Conservation (phyloP, 208 protist species). For the Wallacemonas rigidus region DNA sequence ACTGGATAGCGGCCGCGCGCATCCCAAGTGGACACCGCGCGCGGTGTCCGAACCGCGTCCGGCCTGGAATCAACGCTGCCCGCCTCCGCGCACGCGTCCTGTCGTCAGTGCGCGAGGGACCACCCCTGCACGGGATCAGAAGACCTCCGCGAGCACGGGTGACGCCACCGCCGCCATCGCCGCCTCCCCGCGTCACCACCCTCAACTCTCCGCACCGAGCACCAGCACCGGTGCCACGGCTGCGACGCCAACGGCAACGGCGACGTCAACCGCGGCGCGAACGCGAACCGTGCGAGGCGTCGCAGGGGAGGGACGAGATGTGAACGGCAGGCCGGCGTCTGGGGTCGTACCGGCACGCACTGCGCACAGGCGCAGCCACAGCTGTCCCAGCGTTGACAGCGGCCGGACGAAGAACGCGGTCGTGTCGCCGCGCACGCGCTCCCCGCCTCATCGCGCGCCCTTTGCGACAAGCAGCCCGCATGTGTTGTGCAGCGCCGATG, state of each 20-base stretch:
- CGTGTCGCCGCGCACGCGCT: too few relatives aligned
- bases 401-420: too few relatives aligned
- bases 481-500: background rate
- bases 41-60: slow-evolving; percentile 32
- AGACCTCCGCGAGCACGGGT: too few relatives aligned
- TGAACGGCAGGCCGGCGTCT: too few relatives aligned
- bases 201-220: background rate
- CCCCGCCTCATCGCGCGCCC: too few relatives aligned
- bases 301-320: too few relatives aligned
- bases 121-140: background rate
- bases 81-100: slow-evolving; percentile 45
- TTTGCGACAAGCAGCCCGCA: too few relatives aligned
- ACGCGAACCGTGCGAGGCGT: too few relatives aligned
- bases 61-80: slow-evolving; percentile 68
- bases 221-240: background rate
- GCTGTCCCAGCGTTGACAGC: too few relatives aligned
- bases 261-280: too few relatives aligned
- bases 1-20: slow-evolving; percentile 11
- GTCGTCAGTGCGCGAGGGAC: slow-evolving; percentile 50
- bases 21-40: slow-evolving; percentile 35
- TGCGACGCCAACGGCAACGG: background rate
- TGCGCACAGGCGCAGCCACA: too few relatives aligned
- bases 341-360: too few relatives aligned
- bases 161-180: background rate
- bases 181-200: background rate